Evolutionary conservation across 116 monocot species (phyloP), one percentile per base, ranked within the genome.

Genomic region (Dioscorea cayenensis): DNA sequence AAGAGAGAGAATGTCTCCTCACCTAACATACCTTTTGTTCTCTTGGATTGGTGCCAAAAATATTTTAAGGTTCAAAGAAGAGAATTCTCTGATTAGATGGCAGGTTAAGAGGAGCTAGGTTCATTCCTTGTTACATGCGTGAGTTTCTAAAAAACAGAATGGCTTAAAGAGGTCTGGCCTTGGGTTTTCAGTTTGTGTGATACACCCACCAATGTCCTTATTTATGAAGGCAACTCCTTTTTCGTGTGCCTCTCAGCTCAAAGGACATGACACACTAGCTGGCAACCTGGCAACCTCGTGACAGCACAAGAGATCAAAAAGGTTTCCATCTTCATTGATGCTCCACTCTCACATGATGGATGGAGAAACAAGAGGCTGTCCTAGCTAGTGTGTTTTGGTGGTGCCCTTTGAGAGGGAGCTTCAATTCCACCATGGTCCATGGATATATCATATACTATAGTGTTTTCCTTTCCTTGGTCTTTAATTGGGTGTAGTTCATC

Each of bases 271-370:
- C 62, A 27, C 9, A 62, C 6, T 23, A 62, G 62, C 62, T 62
- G 62, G 62, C 62, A 62, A 62, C n/a, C 61, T 22, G 18, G 61
- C 61, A 58, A 17, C 43, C 43, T 59, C 21, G 59, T 59, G 59
- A 59, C 59, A 59, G 59, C 59, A 59, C 59, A 59, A 59, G 59
- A 21, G 59, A 59, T 59, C n/a, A 59, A 59, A 59, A 59, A 59
- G 59, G 59, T 6, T 59, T 59, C 59, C 59, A 59, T 21, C 59
- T 59, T 21, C 14, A 59, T 59, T n/a, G n/a, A 59, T 59, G 59
- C 3, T 17, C 59, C 59, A 17, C 14, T 19, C 59, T 59, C 59
- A 59, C 59, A 59, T 59, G 59, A n/a, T 59, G 59, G 19, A 59
- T 58, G 58, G 59, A 59, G 6, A 21, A 59, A 19, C 7, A 19